Evolutionary conservation across 1,284 basidiomycete species (phyloP).

Genomic region (Austroboletus novae-zelandiae): DNA sequence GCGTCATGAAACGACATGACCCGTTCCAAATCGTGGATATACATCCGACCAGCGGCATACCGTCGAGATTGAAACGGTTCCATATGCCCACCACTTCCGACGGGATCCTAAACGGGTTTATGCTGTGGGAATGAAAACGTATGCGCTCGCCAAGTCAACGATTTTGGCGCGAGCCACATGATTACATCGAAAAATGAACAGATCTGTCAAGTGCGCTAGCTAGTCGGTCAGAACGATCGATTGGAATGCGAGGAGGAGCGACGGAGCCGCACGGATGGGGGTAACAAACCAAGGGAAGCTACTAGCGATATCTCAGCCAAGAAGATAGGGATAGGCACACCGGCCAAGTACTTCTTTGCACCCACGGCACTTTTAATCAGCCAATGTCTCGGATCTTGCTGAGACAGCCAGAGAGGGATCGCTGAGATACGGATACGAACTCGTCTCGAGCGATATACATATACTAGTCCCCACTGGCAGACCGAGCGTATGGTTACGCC

Average conservation of each 20-base stretch:
- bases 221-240: not conserved
- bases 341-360: not conserved
- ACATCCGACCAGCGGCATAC: not conserved
- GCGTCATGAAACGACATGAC: not conserved
- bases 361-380: not conserved
- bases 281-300: constrained; percentile 1
- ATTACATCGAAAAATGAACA: not conserved
- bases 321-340: constrained; percentile 2
- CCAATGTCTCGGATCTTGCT: not conserved
- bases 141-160: not conserved
- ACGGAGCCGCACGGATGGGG: constrained; percentile 11
- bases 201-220: constrained; percentile 1
- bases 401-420: not conserved
- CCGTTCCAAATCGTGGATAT: not conserved
- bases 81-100: not conserved
- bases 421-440: not conserved
- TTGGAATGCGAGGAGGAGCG: not conserved
- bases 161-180: constrained; percentile 1
- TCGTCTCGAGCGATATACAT: not conserved
- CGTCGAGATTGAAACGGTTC: not conserved
- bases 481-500: not conserved
- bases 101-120: constrained; percentile 11
- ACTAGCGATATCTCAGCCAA: constrained; percentile 1
- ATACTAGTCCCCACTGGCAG: not conserved
- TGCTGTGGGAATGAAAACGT: not conserved